Percentiles rank a stretch among this genome's conserved stretches.
Evolutionary conservation across 352 stramenopile genomes (phyloP).

Genomic region (Blastocystis sp.): DNA sequence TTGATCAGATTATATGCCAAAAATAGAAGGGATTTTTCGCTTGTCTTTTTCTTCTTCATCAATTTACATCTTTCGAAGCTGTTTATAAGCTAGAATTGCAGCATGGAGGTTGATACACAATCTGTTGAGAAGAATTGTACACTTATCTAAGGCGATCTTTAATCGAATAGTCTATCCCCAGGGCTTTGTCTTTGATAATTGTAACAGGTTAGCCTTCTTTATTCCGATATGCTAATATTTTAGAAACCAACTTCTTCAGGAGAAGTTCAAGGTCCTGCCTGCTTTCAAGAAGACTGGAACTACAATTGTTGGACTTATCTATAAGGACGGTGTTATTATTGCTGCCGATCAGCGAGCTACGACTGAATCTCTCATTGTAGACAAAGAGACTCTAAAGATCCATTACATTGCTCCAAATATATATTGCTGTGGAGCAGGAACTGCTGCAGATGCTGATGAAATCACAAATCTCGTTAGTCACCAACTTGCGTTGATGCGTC

Average conservation of each 20-base stretch:
- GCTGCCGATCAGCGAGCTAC: conserved; percentile 63
- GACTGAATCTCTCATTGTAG: conserved; percentile 59
- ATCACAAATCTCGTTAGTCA: conserved; percentile 48
- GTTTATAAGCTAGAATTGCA: neutral
- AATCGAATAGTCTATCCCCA: conserved; percentile 66
- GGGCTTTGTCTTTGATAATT: conserved; percentile 66
- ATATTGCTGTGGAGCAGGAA: conserved; percentile 67
- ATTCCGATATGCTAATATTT: neutral
- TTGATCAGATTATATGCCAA: neutral
- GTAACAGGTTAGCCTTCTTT: conserved; percentile 9
- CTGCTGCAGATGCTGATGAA: conserved; percentile 61
- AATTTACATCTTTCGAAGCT: neutral
- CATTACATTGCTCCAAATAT: conserved; percentile 68
- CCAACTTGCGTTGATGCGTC: conserved; percentile 56
- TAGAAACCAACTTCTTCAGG: conserved; percentile 60
- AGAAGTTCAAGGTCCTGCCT: conserved; percentile 29
- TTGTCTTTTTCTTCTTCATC: conserved; percentile 49
- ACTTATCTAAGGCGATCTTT: neutral
- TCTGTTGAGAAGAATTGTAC: conserved; percentile 67
- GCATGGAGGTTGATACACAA: conserved; percentile 45
- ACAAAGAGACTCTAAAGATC: conserved; percentile 63
- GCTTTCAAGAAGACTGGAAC: conserved; percentile 68
- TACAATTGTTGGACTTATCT: conserved; percentile 60
- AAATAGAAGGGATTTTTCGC: conserved; percentile 24
- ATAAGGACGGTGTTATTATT: conserved; percentile 66